Base-by-base conservation (phyloP, 2,329 filamentous ascomycete species). In the Fragosphaeria purpurea region DNA sequence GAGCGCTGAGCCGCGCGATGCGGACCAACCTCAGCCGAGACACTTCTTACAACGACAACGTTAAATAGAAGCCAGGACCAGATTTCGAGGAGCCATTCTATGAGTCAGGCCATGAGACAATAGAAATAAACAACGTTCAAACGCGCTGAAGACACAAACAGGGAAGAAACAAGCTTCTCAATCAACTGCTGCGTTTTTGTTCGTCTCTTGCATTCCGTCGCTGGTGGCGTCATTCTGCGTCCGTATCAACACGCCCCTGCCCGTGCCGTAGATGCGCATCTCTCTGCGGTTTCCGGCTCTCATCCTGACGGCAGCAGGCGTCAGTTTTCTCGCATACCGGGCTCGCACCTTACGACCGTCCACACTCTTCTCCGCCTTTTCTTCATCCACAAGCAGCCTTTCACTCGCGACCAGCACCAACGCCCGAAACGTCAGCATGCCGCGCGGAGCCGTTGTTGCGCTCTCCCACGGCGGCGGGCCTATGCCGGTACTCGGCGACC, bases 401-500 rank as follows among this genome's bases (percentile, higher is more conserved):
- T 4, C 41, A 3, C 3, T 38, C n/a, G 35, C 44, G 5, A 31
- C 13, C 3, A 1, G 41, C 9, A 11, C 37, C 13, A 11, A 43
- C 1, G 5, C 38, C 7, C 10, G 38, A 1, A 41, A 33, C 7
- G 12, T 7, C 10, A 46, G n/a, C 30, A 73, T 73, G 71, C 54
- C 66, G 13, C 59, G 71, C 46, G 71, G 63, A 7, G 69, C 71
- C 10, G 68, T 73, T 8, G 62, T 75, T 57, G 70, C 69, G n/a
- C 62, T 75, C 22, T 72, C 71, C n/a, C 72, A 75, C 55, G 72
- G 72, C 40, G 72, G 72, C 59, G 73, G 79, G 1, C 79, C 79
- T 3, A 68, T 82, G 69, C 79, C 79, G 4, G 51, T 81, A 13
- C 66, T 83, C 6, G 71, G 71, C 53, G 78, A 82, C 59, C 75